Evolutionary conservation across 2,329 filamentous ascomycete species (phyloP), one percentile per base, ranked within the genome.

Genomic region (Cadophora gregata): DNA sequence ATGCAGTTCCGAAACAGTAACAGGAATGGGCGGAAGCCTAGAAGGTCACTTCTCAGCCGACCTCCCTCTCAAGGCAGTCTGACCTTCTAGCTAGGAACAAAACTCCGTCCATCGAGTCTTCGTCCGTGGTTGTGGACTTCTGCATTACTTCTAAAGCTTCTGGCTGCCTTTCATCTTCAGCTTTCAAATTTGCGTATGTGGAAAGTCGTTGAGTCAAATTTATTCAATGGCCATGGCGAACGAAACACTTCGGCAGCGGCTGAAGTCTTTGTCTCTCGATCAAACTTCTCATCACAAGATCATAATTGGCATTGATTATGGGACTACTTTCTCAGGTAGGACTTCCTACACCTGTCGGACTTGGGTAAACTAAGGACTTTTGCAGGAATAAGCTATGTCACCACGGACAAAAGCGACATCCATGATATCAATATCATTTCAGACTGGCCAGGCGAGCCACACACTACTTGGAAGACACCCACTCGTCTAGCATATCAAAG

Each of bases 371-470:
- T 51, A 50, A 47, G 33, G 1, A 6, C 47, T 12, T 45, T 21
- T 62, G 2, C 33, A 71, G 69, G 69, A 14, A 51, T 70, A 1
- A 70, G 68, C 27, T 71, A 66, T 25, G 68, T 69, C 7, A 64
- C 51, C 16, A 42, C 62, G 14, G 50, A 58, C 38, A 45, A 48
- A 78, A 10, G 82, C 79, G 14, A 81, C 77, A 10, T 76, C 75
- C 8, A 76, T 79, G 14, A 86, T 74, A 65, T 86, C 82, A 1
- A 83, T 81, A 73, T 86, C 84, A 0, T 81, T 78, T 67, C 81
- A 84, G 19, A 86, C 75, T 69, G 61, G 64, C 67, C 67, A 19
- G 64, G 67, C 25, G 42, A 60, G 21, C 19, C 1, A 19, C n/a
- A 24, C 1, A 24, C 27, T 5, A n/a, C 59, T 16, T 65, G 56